phyloP scores from a whole-genome alignment of 1,284 basidiomycete genomes.

The Ceratobasidium sp. region DNA sequence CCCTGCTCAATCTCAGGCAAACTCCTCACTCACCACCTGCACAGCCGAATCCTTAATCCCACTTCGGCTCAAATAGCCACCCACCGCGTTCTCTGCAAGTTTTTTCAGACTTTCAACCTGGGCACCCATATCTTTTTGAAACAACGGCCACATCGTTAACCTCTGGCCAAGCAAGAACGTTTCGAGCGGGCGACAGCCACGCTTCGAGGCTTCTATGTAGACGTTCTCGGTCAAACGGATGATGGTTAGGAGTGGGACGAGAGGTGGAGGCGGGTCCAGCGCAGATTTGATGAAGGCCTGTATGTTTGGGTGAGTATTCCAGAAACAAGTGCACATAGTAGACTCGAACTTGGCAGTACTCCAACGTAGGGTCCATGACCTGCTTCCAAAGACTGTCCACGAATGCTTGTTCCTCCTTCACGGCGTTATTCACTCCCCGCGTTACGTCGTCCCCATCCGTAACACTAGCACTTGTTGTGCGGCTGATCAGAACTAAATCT shows the following conservation, averaged over 20 bases:
- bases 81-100: slow-evolving; percentile 73
- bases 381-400: slow-evolving; percentile 85
- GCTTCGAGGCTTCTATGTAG: slow-evolving; percentile 74
- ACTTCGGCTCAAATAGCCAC: slow-evolving; percentile 72
- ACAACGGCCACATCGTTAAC: slow-evolving; percentile 89
- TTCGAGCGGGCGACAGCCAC: slow-evolving; percentile 81
- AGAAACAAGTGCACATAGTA: neutral
- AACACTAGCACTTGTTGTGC: slow-evolving; percentile 27
- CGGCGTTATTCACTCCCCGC: slow-evolving; percentile 43
- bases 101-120: slow-evolving; percentile 84
- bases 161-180: slow-evolving; percentile 81
- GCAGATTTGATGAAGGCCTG: slow-evolving; percentile 75
- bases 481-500: slow-evolving; percentile 32
- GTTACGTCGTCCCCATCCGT: neutral
- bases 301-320: slow-evolving; percentile 14
- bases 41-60: slow-evolving; percentile 78
- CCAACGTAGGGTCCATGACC: slow-evolving; percentile 87
- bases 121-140: slow-evolving; percentile 87
- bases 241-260: slow-evolving; percentile 83
- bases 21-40: slow-evolving; percentile 62
- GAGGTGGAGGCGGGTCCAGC: slow-evolving; percentile 75
- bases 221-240: slow-evolving; percentile 87
- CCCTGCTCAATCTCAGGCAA: neutral
- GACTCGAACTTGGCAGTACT: slow-evolving; percentile 76
- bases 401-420: slow-evolving; percentile 68